Percentiles rank a stretch among this genome's conserved stretches.
Evolutionary conservation across 306 rosid genomes (phyloP).

Genomic region (Spatholobus suberectus): DNA sequence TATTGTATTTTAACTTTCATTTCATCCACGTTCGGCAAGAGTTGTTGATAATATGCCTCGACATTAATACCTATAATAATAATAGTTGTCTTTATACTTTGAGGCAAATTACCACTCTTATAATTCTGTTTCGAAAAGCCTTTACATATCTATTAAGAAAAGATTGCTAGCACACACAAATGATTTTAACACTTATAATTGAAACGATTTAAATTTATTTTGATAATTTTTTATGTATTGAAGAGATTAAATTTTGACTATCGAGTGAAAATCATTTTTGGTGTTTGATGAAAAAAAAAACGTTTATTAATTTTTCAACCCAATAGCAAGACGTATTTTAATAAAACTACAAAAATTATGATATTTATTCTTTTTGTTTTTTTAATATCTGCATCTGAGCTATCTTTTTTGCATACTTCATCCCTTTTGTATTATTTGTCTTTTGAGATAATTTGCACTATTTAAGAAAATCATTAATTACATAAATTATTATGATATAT

Average conservation of each 20-base stretch:
- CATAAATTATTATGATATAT: too few species aligned
- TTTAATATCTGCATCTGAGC: background rate
- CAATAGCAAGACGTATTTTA: background rate
- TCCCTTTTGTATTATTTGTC: background rate
- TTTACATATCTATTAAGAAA: background rate
- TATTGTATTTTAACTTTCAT: background rate
- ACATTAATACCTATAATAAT: background rate
- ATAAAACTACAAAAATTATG: background rate
- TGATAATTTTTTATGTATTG: background rate
- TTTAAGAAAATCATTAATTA: too few species aligned
- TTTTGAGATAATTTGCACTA: too few species aligned
- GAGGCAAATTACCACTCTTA: background rate
- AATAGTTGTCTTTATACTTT: background rate
- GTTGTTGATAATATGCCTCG: constrained; percentile 3
- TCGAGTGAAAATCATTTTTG: background rate
- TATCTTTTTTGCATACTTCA: background rate
- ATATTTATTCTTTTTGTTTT: background rate
- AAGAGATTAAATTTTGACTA: background rate
- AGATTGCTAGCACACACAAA: background rate
- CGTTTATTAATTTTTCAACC: background rate
- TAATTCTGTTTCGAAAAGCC: background rate
- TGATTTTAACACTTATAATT: background rate
- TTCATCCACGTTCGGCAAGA: background rate
- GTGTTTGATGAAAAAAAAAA: background rate
- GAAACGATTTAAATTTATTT: background rate